Conservation (phyloP, 2,329 filamentous ascomycete genomes). For the Chrysoporthe austroafricana region DNA sequence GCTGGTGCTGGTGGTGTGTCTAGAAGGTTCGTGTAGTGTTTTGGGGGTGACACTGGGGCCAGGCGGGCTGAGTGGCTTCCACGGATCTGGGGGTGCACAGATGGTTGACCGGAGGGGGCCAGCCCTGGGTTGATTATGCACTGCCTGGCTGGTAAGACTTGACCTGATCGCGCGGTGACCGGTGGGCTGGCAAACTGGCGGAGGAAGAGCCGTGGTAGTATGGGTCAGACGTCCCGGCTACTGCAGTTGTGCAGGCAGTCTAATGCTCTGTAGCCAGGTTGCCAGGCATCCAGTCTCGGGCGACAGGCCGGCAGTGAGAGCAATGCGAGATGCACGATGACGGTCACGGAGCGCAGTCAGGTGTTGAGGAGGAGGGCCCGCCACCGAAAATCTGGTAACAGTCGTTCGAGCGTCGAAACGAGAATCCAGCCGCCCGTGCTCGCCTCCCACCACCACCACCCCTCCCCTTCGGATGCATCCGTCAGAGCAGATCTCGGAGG, state of each 20-base stretch:
- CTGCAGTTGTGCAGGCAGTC: conserved; percentile 4
- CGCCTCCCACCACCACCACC: conserved; percentile 17
- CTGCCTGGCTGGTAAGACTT: too few species aligned
- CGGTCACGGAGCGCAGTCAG: conserved; percentile 9
- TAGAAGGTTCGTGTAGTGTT: background rate
- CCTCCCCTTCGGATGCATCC: conserved; percentile 21
- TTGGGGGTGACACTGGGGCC: background rate
- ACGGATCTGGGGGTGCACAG: background rate
- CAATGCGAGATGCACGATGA: conserved; percentile 10
- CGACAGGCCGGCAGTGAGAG: conserved; percentile 5
- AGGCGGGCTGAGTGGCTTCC: background rate
- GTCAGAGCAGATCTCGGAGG: conserved; percentile 3
- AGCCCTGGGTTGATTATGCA: too few species aligned
- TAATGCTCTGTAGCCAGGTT: conserved; percentile 5
- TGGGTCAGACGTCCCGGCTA: conserved; percentile 4
- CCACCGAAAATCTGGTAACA: background rate
- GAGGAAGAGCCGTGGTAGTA: background rate
- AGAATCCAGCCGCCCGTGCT: conserved; percentile 10
- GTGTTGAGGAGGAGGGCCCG: conserved; percentile 4
- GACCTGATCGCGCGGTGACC: background rate
- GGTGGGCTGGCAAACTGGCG: background rate
- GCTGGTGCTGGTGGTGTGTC: background rate
- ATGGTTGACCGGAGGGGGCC: too few species aligned
- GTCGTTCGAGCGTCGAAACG: conserved; percentile 9
- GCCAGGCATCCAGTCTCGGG: conserved; percentile 9